Evolutionary conservation across 371 early-diverging fungal genomes (phyloP).

Genomic region (Mucor mucedo): DNA sequence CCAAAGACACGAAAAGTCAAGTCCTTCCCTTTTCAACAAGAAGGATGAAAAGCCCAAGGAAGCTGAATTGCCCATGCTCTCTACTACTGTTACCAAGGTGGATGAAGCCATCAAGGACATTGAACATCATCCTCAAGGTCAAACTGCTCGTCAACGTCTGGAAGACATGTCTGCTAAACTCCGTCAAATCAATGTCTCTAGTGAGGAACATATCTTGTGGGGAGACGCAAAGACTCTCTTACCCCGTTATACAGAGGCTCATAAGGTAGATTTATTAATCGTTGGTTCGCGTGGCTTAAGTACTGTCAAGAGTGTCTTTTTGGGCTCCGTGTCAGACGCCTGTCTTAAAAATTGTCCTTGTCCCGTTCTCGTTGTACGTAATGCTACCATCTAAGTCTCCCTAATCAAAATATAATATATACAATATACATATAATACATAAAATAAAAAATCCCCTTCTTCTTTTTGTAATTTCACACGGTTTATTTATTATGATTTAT

Average conservation of each 20-base stretch:
- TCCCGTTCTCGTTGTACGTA: slow-evolving; percentile 55
- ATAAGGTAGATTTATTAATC: slow-evolving; percentile 52
- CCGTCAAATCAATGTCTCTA: slow-evolving; percentile 36
- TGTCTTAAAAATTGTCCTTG: slow-evolving; percentile 56
- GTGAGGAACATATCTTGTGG: slow-evolving; percentile 55
- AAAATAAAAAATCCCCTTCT: background rate
- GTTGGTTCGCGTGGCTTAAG: slow-evolving; percentile 58
- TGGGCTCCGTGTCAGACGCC: slow-evolving; percentile 56
- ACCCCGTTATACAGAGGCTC: slow-evolving; percentile 47
- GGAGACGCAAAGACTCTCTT: slow-evolving; percentile 48
- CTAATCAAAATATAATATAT: background rate
- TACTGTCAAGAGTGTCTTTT: slow-evolving; percentile 52
- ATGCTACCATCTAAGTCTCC: slow-evolving; percentile 44
- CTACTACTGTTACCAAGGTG: slow-evolving; percentile 37
- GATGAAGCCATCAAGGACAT: slow-evolving; percentile 38
- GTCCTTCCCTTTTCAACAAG: slow-evolving; percentile 5
- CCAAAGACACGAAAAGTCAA: slow-evolving; percentile 17
- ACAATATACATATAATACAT: slow-evolving; percentile 1
- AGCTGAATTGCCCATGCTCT: slow-evolving; percentile 38
- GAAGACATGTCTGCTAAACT: slow-evolving; percentile 40
- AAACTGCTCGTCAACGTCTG: slow-evolving; percentile 38
- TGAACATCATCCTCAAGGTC: slow-evolving; percentile 32
- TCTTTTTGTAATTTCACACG: background rate
- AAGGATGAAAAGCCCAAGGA: slow-evolving; percentile 5
- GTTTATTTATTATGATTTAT: background rate